A percentile compares a stretch with the other conserved stretches of the same genome.
phyloP scores from a whole-genome alignment of 768 basidiomycete species.

The Boletus vinaceobasis region DNA sequence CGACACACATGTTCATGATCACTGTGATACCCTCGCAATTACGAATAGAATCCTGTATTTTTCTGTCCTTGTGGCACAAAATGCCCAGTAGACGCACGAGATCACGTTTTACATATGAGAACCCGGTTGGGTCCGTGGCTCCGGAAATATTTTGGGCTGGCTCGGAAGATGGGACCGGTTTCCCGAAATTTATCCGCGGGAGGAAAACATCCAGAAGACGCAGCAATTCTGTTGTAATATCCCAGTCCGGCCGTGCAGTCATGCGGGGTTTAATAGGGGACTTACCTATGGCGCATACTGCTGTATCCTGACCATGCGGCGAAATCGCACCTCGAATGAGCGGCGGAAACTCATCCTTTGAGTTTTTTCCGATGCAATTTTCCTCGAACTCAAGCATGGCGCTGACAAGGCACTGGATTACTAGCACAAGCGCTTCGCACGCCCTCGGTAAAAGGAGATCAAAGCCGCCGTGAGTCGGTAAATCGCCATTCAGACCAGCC shows the following conservation, averaged over 20 bases:
- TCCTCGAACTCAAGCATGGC: conserved; percentile 44
- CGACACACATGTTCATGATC: conserved; percentile 83
- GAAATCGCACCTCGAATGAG: conserved; percentile 45
- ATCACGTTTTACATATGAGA: conserved; percentile 84
- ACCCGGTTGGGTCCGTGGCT: conserved; percentile 49
- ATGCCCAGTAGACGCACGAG: conserved; percentile 86
- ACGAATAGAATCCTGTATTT: conserved; percentile 73
- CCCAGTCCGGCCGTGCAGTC: neutral
- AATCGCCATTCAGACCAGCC: neutral
- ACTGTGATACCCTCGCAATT: conserved; percentile 71
- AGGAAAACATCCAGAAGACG: conserved; percentile 75
- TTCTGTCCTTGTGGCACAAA: conserved; percentile 59
- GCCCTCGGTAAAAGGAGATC: conserved; percentile 75
- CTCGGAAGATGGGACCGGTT: conserved; percentile 38
- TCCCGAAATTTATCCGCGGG: conserved; percentile 81
- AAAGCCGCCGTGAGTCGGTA: conserved; percentile 39
- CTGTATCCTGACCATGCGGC: conserved; percentile 41
- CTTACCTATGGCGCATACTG: conserved; percentile 60
- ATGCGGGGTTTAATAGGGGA: neutral
- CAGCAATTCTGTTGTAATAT: conserved; percentile 64
- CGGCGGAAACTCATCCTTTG: conserved; percentile 26
- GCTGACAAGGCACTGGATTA: conserved; percentile 71
- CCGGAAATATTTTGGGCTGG: conserved; percentile 17
- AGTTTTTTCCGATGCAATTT: conserved; percentile 28
- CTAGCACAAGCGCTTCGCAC: conserved; percentile 76